Base-by-base conservation (phyloP, 257 asterid genomes). In the Nicotiana undulata region DNA sequence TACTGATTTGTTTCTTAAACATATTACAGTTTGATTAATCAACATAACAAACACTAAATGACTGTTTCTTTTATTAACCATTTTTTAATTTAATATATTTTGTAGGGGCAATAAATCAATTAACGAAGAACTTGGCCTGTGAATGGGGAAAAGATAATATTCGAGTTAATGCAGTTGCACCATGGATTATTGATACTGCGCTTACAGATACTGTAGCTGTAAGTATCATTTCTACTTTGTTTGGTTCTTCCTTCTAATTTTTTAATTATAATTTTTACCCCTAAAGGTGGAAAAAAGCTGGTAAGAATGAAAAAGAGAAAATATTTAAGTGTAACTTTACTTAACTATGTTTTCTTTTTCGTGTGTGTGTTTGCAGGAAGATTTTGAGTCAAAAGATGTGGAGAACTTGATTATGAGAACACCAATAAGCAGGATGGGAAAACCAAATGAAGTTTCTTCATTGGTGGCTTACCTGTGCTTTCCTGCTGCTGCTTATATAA, bases 401-500 rank as follows among this genome's bases (percentile, higher is more conserved):
- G 76, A 67, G 15, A 67, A 37, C 4, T 67, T 67, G 5, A 67
- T 67, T 9, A 67, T n/a, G 76, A 67, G 55, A 67, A 67, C 55
- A 9, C 76, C 76, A 67, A 67, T 67, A 34, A 37, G 76, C 11
- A 67, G 76, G 76, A 67, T 67, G 76, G 76, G 55, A 67, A 67
- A 67, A 9, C 76, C 76, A 67, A 67, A 67, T 37, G 76, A 67
- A 37, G 76, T 67, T 20, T 67, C 76, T 4, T 67, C 76, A n/a
- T 31, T 67, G 1, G 76, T 67, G 55, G 55, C 76, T 5, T 67
- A 67, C 55, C 3, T 67, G 5, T 67, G 55, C 20, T 67, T 67
- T n/a, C 31, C 76, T 9, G 55, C 55, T 37, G 76, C 76, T 37
- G 18, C 55, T n/a, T 67, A 67, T 37, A 67, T 67, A 37, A 67